A percentile compares a stretch with the other conserved stretches of the same genome.
phyloP scores from a whole-genome alignment of 1,139 yeast genomes.

The Saccharomyces pastorianus region DNA sequence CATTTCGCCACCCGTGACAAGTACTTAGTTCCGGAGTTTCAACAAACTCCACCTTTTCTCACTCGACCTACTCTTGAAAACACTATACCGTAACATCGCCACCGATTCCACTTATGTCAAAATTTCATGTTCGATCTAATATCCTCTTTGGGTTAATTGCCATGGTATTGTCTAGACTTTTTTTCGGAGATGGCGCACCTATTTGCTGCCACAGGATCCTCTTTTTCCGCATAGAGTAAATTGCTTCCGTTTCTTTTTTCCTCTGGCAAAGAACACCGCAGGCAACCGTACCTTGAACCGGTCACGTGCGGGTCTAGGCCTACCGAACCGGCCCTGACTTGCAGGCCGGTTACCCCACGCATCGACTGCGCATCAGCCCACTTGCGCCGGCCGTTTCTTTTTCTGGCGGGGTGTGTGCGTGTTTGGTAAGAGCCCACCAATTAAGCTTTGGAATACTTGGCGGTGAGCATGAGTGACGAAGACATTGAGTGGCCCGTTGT shows the following conservation, averaged over 20 bases:
- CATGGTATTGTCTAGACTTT: not conserved
- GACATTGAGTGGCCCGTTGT: not conserved
- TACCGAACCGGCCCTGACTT: not conserved
- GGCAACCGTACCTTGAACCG: not conserved
- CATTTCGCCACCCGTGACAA: not conserved
- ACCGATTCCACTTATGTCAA: not conserved
- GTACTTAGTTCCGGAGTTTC: not conserved
- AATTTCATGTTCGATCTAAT: not conserved
- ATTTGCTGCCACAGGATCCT: not conserved
- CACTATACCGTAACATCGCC: not conserved
- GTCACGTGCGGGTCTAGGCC: not conserved
- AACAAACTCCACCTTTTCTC: not conserved
- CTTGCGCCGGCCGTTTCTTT: not conserved
- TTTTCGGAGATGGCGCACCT: not conserved
- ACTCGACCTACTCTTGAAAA: not conserved
- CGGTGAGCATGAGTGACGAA: not conserved
- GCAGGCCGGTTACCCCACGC: not conserved
- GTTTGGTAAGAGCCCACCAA: not conserved
- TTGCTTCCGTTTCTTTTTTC: not conserved
- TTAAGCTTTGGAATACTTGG: not conserved
- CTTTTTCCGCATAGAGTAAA: not conserved
- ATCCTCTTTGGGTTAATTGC: not conserved
- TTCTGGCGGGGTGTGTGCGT: not conserved
- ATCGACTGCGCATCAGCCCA: not conserved
- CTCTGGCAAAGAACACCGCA: not conserved